Conservation (phyloP, 306 rosid genomes). For the Astragalus membranaceus region DNA sequence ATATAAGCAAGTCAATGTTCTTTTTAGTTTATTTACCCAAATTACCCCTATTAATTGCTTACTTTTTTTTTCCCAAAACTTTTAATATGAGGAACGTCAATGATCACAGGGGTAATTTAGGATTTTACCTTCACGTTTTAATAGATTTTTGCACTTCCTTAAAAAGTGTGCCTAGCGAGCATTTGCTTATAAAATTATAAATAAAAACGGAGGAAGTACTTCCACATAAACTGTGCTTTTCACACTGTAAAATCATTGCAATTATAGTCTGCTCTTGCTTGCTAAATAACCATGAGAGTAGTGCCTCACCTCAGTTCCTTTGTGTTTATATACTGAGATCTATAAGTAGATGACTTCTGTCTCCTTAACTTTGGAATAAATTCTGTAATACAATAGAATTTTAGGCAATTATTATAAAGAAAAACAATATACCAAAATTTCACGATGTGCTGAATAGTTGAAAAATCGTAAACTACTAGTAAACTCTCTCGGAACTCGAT, state of each 20-base stretch:
- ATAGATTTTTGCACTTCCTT: too few species aligned
- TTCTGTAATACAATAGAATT: slow-evolving; percentile 38
- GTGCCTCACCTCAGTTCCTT: slow-evolving; percentile 70
- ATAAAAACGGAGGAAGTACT: too few species aligned
- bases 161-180: too few species aligned
- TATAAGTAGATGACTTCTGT: slow-evolving; percentile 83
- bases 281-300: slow-evolving; percentile 16
- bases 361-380: slow-evolving; percentile 61
- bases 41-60: too few species aligned
- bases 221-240: slow-evolving; percentile 9
- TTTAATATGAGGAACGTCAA: too few species aligned
- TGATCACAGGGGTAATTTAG: too few species aligned
- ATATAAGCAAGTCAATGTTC: too few species aligned
- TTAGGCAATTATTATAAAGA: not conserved
- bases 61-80: too few species aligned
- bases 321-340: slow-evolving; percentile 78
- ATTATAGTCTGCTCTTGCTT: not conserved
- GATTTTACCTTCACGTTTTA: too few species aligned
- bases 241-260: slow-evolving; percentile 6
- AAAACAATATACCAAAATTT: not conserved
- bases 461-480: slow-evolving; percentile 1
- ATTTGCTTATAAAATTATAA: too few species aligned
- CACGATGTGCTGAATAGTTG: not conserved
- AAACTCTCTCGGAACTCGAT: too few species aligned
- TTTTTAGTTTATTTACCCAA: too few species aligned